These are phyloP conservation scores for Albizia julibrissin DNA, from an alignment of 306 rosid species.

Conservation along the genomic window DNA sequence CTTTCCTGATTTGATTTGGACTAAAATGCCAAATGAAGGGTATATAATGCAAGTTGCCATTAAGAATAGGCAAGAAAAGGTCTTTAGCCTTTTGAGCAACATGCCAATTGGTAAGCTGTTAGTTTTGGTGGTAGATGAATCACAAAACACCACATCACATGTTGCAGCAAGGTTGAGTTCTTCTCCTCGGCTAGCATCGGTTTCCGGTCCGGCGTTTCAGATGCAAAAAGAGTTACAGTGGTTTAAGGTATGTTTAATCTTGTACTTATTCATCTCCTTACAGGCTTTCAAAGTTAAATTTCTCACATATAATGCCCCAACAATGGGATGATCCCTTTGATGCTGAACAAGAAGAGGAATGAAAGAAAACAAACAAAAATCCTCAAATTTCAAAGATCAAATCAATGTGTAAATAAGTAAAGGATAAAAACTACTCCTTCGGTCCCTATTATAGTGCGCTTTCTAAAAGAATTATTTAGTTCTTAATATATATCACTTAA, in stretches of 20 bases:
- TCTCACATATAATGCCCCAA: not conserved
- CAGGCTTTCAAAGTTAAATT: slow-evolving; percentile 1
- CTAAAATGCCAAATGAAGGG: slow-evolving; percentile 35
- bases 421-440: not conserved
- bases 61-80: slow-evolving; percentile 47
- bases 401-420: not conserved
- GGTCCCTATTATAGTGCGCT: too few species aligned
- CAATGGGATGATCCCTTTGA: not conserved
- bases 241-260: slow-evolving; percentile 45
- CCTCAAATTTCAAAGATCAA: not conserved
- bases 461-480: too few species aligned
- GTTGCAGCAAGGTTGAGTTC: slow-evolving; percentile 49
- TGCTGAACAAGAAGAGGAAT: not conserved
- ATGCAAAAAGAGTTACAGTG: slow-evolving; percentile 62
- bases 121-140: slow-evolving; percentile 27
- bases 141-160: slow-evolving; percentile 51
- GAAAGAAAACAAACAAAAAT: not conserved
- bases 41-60: slow-evolving; percentile 41
- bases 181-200: slow-evolving; percentile 34
- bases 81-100: slow-evolving; percentile 41
- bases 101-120: slow-evolving; percentile 42
- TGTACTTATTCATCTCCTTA: slow-evolving; percentile 3
- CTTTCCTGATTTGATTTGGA: slow-evolving; percentile 56
- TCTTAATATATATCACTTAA: too few species aligned
- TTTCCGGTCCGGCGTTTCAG: slow-evolving; percentile 59